A percentile compares a stretch with the other conserved stretches of the same genome.
These are phyloP conservation scores for Aquilaria agallochum DNA, from an alignment of 441 rosid genomes.

Conservation along the genomic window DNA sequence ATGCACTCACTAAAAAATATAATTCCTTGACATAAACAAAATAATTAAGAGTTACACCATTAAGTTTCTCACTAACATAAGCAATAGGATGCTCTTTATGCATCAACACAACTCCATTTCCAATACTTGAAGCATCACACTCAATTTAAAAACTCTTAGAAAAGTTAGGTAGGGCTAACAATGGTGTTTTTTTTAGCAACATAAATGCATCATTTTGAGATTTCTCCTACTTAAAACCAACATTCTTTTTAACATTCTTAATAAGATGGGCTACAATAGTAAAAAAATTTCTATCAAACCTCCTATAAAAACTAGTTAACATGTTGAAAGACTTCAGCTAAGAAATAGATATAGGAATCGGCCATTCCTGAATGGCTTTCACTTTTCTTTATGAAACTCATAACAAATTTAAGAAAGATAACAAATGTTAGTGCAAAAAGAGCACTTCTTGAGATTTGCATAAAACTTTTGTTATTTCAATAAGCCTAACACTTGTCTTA, in stretches of 20 bases:
- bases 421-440: not conserved
- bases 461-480: not conserved
- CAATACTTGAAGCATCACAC: not conserved
- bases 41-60: not conserved
- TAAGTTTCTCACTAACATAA: not conserved
- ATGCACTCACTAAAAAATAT: not conserved
- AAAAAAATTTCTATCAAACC: too few relatives aligned
- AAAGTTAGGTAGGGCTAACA: not conserved
- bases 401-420: too few relatives aligned
- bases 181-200: not conserved
- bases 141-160: not conserved
- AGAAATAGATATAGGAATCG: too few relatives aligned
- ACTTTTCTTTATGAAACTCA: too few relatives aligned
- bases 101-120: not conserved
- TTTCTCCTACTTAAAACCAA: not conserved
- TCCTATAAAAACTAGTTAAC: too few relatives aligned
- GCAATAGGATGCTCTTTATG: not conserved
- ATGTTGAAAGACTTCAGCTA: too few relatives aligned
- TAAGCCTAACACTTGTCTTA: not conserved
- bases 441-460: conserved; percentile 1
- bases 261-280: too few relatives aligned
- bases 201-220: not conserved
- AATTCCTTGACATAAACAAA: not conserved
- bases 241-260: not conserved
- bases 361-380: too few relatives aligned